phyloP scores from a whole-genome alignment of 768 basidiomycete genomes.

The Hygrocybe punicea region DNA sequence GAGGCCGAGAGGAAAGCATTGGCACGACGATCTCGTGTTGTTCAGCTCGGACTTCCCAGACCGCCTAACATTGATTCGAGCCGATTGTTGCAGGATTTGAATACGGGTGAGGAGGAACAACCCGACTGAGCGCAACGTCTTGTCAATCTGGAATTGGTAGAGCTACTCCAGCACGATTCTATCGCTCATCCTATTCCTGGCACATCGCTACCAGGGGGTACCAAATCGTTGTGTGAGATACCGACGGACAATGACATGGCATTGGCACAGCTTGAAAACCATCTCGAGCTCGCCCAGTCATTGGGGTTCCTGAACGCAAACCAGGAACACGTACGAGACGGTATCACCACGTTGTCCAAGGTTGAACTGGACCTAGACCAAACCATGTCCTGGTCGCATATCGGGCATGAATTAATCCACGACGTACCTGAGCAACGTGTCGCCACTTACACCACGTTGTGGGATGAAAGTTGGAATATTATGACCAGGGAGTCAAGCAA shows the following conservation, averaged over 20 bases:
- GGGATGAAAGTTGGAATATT: slow-evolving; percentile 59
- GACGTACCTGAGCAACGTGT: slow-evolving; percentile 58
- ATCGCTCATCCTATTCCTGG: slow-evolving; percentile 87
- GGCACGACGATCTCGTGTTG: slow-evolving; percentile 76
- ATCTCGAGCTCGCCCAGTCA: slow-evolving; percentile 71
- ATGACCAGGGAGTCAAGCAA: slow-evolving; percentile 82
- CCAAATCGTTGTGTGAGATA: slow-evolving; percentile 61
- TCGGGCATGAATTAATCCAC: slow-evolving; percentile 61
- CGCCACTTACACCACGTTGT: slow-evolving; percentile 57
- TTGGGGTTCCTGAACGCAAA: slow-evolving; percentile 85
- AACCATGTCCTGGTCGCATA: slow-evolving; percentile 63
- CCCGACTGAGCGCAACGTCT: slow-evolving; percentile 53
- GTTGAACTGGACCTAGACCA: slow-evolving; percentile 52
- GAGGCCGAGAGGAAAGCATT: slow-evolving; percentile 76
- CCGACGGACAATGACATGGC: slow-evolving; percentile 75
- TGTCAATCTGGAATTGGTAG: slow-evolving; percentile 74
- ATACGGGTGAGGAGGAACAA: slow-evolving; percentile 46
- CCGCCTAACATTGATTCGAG: slow-evolving; percentile 79
- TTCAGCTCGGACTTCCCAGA: slow-evolving; percentile 81
- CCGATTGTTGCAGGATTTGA: slow-evolving; percentile 58
- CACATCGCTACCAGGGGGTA: slow-evolving; percentile 70
- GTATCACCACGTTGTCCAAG: slow-evolving; percentile 65
- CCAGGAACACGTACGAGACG: slow-evolving; percentile 74
- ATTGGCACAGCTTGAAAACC: slow-evolving; percentile 65
- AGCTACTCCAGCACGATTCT: slow-evolving; percentile 82